These are phyloP conservation scores for Leccinellum luteum DNA, from an alignment of 768 basidiomycete genomes.

Conservation along the genomic window DNA sequence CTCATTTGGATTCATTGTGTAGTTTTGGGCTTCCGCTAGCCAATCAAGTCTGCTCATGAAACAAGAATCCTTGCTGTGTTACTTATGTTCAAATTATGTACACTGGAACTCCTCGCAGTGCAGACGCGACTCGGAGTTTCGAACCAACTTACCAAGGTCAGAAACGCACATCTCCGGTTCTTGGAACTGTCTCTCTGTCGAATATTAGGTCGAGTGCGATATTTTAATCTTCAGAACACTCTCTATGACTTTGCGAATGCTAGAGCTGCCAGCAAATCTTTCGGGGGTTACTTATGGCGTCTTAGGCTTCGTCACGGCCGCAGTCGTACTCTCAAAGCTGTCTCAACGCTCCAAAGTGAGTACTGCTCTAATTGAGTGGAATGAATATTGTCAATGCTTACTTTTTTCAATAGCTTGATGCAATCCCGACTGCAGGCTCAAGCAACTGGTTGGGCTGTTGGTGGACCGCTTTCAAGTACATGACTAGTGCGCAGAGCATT, in stretches of 20 bases:
- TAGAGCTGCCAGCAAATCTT: background rate
- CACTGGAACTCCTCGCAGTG: too few species aligned
- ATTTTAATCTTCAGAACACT: background rate
- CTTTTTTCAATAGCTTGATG: constrained; percentile 17
- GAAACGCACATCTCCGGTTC: too few species aligned
- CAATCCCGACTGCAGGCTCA: constrained; percentile 31
- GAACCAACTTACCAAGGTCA: too few species aligned
- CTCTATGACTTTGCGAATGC: background rate
- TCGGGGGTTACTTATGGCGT: background rate
- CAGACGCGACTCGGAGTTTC: too few species aligned
- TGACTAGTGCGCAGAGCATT: constrained; percentile 16
- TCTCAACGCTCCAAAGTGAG: constrained; percentile 3
- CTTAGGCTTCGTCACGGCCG: background rate
- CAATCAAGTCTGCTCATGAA: too few species aligned
- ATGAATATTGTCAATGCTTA: background rate
- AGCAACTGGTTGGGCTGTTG: constrained; percentile 28
- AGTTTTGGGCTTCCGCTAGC: background rate
- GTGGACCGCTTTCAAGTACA: constrained; percentile 16
- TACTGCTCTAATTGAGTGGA: background rate
- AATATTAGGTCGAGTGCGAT: background rate
- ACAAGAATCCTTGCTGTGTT: too few species aligned
- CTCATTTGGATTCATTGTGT: too few species aligned
- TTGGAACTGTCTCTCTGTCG: background rate
- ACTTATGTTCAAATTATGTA: too few species aligned
- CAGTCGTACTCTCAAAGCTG: background rate